Conservation (phyloP, 2,329 filamentous ascomycete species). For the Penicillium sp. region DNA sequence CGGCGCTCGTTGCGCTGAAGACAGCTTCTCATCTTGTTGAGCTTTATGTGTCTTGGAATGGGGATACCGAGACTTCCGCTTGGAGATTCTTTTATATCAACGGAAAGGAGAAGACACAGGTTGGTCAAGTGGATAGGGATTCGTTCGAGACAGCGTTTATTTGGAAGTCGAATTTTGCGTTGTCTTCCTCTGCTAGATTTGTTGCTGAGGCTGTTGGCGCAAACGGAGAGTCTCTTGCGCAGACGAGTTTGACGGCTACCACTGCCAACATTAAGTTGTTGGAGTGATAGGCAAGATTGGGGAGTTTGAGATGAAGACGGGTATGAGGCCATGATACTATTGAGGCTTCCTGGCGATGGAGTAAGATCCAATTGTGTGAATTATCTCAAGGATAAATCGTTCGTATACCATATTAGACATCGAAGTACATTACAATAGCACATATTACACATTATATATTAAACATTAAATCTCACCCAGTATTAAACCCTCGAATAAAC, state of each 20-base stretch:
- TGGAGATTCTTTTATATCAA: conserved; percentile 8
- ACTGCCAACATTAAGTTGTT: not conserved
- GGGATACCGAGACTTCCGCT: conserved; percentile 1
- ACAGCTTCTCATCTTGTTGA: not conserved
- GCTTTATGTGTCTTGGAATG: conserved; percentile 10
- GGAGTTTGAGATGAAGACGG: not conserved
- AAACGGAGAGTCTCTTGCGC: not conserved
- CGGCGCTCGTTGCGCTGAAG: not conserved
- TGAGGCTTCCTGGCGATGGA: not conserved
- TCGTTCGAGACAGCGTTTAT: conserved; percentile 5
- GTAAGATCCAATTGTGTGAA: not conserved
- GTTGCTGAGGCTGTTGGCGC: not conserved
- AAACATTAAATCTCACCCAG: not conserved
- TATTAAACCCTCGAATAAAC: not conserved
- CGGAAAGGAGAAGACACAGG: not conserved
- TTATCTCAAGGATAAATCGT: not conserved
- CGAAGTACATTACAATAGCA: not conserved
- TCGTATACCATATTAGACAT: not conserved
- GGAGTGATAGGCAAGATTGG: not conserved
- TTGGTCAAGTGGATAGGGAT: not conserved
- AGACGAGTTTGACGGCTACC: not conserved
- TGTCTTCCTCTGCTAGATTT: conserved; percentile 1
- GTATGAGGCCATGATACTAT: not conserved
- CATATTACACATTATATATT: not conserved
- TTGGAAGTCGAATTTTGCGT: not conserved